These are phyloP conservation scores for Penicillium coprophilum DNA, from an alignment of 495 filamentous ascomycete genomes.

Conservation along the genomic window DNA sequence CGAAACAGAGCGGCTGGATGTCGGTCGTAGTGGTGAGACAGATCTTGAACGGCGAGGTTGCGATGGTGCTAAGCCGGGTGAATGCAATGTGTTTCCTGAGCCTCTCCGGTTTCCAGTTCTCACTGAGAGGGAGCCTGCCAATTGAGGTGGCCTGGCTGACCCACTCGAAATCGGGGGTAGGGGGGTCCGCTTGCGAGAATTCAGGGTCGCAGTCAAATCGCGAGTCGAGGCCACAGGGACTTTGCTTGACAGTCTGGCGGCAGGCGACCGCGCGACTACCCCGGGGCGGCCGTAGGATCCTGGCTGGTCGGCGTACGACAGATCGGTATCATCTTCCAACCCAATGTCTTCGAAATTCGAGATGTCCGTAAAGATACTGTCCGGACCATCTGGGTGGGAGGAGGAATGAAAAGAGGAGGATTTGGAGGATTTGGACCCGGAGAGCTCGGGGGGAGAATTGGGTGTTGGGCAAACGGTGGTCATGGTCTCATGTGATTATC, in stretches of 20 bases:
- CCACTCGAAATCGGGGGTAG: constrained; percentile 36
- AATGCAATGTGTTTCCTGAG: constrained; percentile 21
- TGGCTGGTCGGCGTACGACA: constrained; percentile 29
- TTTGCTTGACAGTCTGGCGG: constrained; percentile 35
- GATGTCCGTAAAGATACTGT: constrained; percentile 64
- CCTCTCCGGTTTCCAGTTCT: constrained; percentile 30
- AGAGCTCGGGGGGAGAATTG: constrained; percentile 80
- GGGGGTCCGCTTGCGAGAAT: constrained; percentile 46
- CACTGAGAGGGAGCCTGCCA: constrained; percentile 23
- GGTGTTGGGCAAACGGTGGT: constrained; percentile 60
- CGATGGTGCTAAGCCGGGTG: constrained; percentile 27
- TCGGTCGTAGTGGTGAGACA: constrained; percentile 39
- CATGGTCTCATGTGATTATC: constrained; percentile 52
- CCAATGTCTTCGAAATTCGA: constrained; percentile 93
- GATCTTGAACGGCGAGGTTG: constrained; percentile 42
- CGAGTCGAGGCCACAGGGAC: constrained; percentile 39
- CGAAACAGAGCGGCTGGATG: constrained; percentile 33
- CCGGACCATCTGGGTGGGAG: constrained; percentile 63
- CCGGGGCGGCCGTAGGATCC: constrained; percentile 33
- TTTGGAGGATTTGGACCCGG: constrained; percentile 84
- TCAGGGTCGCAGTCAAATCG: constrained; percentile 43
- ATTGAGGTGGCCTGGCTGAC: constrained; percentile 21
- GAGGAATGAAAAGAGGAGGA: constrained; percentile 85
- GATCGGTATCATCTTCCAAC: constrained; percentile 64
- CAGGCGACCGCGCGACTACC: constrained; percentile 34